Conservation (phyloP, 306 rosid species). For the Senna siamea region DNA sequence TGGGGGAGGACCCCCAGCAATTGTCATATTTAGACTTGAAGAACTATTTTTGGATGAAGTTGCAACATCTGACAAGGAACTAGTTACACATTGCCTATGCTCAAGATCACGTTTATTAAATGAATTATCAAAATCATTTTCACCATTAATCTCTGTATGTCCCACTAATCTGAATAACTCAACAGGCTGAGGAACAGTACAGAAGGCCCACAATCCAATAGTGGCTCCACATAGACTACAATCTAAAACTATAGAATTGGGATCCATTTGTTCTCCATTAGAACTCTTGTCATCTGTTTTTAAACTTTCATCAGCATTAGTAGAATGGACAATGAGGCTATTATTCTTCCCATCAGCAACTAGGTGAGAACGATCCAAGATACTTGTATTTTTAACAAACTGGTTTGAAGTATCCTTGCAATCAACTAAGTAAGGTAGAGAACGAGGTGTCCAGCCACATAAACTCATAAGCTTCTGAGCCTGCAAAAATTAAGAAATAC, state of each 20-base stretch:
- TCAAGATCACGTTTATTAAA: constrained; percentile 42
- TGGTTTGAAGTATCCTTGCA: constrained; percentile 55
- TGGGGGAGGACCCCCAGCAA: constrained; percentile 99
- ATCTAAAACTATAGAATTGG: constrained; percentile 81
- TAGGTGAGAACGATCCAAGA: constrained; percentile 34
- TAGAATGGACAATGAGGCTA: constrained; percentile 41
- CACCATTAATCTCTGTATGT: constrained; percentile 53
- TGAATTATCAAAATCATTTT: constrained; percentile 46
- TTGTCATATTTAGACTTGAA: constrained; percentile 69
- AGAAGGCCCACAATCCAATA: constrained; percentile 91
- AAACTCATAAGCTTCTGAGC: constrained; percentile 82
- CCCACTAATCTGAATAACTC: constrained; percentile 81
- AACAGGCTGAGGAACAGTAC: constrained; percentile 63
- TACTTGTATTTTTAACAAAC: constrained; percentile 44
- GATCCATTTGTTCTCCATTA: constrained; percentile 56
- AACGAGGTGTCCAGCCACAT: constrained; percentile 91
- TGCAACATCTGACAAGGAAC: constrained; percentile 42
- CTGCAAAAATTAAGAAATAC: constrained; percentile 51
- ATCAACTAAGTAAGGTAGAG: constrained; percentile 73
- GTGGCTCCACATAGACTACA: constrained; percentile 93
- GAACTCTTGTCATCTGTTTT: constrained; percentile 46
- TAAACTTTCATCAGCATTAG: constrained; percentile 39
- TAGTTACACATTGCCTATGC: constrained; percentile 42
- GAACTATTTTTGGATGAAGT: constrained; percentile 51
- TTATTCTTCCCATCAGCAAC: constrained; percentile 42